Percentiles rank a stretch among this genome's conserved stretches.
phyloP scores from a whole-genome alignment of 179 eudicot genomes.

The Corrigiola litoralis region DNA sequence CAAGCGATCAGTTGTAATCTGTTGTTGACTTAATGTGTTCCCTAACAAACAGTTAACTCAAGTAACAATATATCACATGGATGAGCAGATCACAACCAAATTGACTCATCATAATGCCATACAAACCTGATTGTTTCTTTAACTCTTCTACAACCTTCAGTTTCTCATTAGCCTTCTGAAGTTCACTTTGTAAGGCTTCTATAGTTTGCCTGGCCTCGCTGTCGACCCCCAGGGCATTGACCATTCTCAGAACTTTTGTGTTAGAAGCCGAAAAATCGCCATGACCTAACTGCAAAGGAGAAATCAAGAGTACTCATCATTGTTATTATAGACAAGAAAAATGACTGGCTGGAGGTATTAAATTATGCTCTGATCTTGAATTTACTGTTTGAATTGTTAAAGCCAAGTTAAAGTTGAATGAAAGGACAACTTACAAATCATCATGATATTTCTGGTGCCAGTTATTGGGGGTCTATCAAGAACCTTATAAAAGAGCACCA shows the following conservation, averaged over 20 bases:
- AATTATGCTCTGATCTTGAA: not conserved
- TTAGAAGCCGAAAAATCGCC: conserved; percentile 87
- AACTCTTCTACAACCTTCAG: conserved; percentile 89
- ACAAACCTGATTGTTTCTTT: conserved; percentile 83
- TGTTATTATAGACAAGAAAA: not conserved
- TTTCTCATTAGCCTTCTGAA: conserved; percentile 84
- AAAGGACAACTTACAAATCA: not conserved
- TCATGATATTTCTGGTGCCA: not conserved
- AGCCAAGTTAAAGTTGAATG: not conserved
- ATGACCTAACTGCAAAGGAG: conserved; percentile 72
- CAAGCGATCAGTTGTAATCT: too few relatives aligned
- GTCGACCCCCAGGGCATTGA: conserved; percentile 87
- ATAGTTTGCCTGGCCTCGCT: conserved; percentile 89
- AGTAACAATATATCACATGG: too few relatives aligned
- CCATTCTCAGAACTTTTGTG: conserved; percentile 97
- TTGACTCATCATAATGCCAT: not conserved
- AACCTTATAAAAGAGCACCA: too few relatives aligned
- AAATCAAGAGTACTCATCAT: conserved; percentile 2
- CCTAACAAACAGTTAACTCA: too few relatives aligned
- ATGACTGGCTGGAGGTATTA: not conserved
- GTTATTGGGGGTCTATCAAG: too few relatives aligned
- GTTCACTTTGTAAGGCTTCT: conserved; percentile 81
- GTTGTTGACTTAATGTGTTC: too few relatives aligned
- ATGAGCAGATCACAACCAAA: not conserved
- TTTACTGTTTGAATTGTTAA: not conserved